These are phyloP conservation scores for Colletotrichum musicola DNA, from an alignment of 2,329 filamentous ascomycete species.

Conservation along the genomic window DNA sequence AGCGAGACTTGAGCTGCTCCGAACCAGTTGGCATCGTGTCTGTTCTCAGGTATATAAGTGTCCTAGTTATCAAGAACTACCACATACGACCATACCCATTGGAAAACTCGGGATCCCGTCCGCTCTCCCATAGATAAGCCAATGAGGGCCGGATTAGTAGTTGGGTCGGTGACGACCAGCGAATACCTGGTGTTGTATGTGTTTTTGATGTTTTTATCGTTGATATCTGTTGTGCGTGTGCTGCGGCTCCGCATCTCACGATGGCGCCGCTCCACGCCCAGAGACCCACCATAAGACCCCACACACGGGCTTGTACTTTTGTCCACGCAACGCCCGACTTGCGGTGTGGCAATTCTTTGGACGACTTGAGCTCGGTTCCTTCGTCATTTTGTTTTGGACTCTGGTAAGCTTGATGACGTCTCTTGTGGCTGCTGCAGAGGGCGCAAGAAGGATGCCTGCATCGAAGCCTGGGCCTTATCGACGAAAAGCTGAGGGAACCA, in stretches of 20 bases:
- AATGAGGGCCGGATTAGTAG: slow-evolving; percentile 3
- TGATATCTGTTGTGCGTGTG: not conserved
- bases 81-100: not conserved
- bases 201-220: not conserved
- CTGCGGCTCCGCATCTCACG: slow-evolving; percentile 2
- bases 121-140: not conserved
- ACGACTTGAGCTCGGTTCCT: not conserved
- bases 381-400: not conserved
- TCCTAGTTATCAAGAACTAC: not conserved
- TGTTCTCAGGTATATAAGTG: not conserved
- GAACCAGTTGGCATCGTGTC: too few relatives aligned
- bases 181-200: slow-evolving; percentile 18
- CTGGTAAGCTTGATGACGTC: not conserved
- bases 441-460: not conserved
- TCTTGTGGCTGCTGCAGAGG: not conserved
- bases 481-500: not conserved
- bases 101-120: not conserved
- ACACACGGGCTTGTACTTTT: slow-evolving; percentile 1
- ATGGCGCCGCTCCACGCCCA: not conserved
- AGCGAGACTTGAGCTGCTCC: too few relatives aligned
- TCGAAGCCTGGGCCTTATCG: not conserved
- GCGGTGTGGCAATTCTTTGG: slow-evolving; percentile 4
- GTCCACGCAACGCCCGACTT: slow-evolving; percentile 9
- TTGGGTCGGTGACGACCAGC: slow-evolving; percentile 4
- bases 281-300: slow-evolving; percentile 3